phyloP scores from a whole-genome alignment of 2,329 filamentous ascomycete species.

The Calonectria multiphialidica region DNA sequence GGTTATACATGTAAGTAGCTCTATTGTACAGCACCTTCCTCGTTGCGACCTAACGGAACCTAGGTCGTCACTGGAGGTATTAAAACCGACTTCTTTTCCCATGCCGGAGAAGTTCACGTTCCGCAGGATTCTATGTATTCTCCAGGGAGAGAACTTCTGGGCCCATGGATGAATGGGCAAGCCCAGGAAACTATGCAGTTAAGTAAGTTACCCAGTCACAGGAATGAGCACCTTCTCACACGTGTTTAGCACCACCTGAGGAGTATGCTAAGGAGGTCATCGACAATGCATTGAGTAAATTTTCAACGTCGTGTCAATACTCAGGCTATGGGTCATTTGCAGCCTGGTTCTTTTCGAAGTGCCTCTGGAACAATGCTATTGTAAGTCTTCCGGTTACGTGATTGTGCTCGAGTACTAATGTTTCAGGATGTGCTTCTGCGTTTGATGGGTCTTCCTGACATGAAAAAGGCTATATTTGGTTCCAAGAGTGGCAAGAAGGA shows the following conservation, averaged over 20 bases:
- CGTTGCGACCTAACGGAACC: neutral
- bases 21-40: too few species aligned
- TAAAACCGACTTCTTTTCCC: conserved; percentile 48
- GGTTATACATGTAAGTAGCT: conserved; percentile 43
- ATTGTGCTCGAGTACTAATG: neutral
- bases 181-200: conserved; percentile 19
- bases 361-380: conserved; percentile 30
- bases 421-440: conserved; percentile 28
- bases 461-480: conserved; percentile 28
- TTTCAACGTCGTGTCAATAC: conserved; percentile 20
- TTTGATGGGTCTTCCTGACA: conserved; percentile 26
- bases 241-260: conserved; percentile 30
- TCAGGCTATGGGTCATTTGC: conserved; percentile 26
- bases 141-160: conserved; percentile 28
- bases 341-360: conserved; percentile 32
- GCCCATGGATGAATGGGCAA: conserved; percentile 30
- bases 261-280: conserved; percentile 35
- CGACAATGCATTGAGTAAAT: conserved; percentile 30
- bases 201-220: conserved; percentile 14
- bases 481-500: conserved; percentile 2
- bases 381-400: neutral
- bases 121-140: conserved; percentile 43
- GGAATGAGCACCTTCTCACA: conserved; percentile 2
- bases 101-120: conserved; percentile 56
- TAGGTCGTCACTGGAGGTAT: conserved; percentile 48